A percentile compares a stretch with the other conserved stretches of the same genome.
phyloP scores from a whole-genome alignment of 1,284 basidiomycete genomes.

The Ceratobasidium papillatum region DNA sequence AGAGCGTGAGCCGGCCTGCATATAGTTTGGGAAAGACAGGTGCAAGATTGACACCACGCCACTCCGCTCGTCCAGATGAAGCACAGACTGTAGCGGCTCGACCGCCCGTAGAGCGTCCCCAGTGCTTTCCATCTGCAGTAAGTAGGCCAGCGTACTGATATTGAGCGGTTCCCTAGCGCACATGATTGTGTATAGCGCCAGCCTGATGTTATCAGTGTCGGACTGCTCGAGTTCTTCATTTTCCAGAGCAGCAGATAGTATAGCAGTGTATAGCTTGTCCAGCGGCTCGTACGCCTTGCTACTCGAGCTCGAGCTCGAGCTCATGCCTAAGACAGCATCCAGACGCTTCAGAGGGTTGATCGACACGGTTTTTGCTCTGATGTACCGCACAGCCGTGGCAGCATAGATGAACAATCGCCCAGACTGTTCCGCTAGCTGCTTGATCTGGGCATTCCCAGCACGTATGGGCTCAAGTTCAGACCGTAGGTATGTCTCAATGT shows the following conservation, averaged over 20 bases:
- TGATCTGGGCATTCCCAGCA: neutral
- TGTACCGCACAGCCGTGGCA: slow-evolving; percentile 11
- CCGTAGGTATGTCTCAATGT: slow-evolving; percentile 35
- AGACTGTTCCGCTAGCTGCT: slow-evolving; percentile 1
- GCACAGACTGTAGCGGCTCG: neutral
- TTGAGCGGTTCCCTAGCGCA: neutral
- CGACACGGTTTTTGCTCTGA: neutral
- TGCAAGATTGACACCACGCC: neutral
- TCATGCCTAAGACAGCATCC: neutral
- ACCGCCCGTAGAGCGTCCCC: neutral
- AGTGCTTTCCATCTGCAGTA: neutral
- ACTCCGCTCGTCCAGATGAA: neutral
- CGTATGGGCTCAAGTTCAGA: neutral
- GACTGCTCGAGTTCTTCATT: neutral
- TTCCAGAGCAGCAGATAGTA: neutral
- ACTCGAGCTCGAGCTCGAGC: neutral
- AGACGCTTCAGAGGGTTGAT: neutral
- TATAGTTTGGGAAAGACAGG: neutral
- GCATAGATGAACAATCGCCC: slow-evolving; percentile 38
- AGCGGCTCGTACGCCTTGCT: neutral
- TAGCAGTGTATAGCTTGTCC: neutral
- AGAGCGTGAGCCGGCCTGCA: neutral
- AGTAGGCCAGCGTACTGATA: neutral
- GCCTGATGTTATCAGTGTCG: neutral
- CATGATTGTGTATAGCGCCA: neutral